Conservation (phyloP, 1,139 yeast genomes). For the Lodderomyces beijingensis region DNA sequence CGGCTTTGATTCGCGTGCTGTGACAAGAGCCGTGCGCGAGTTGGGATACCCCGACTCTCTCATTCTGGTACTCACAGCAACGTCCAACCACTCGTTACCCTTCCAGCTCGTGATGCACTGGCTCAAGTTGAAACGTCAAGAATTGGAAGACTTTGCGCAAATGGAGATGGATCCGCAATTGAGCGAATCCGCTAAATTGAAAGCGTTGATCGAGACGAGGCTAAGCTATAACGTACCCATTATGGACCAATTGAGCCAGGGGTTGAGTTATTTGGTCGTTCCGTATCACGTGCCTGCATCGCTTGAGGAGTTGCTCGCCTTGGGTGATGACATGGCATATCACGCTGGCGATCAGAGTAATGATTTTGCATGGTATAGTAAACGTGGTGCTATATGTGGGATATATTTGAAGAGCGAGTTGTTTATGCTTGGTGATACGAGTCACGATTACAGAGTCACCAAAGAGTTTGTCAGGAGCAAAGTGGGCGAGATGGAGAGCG, state of each 20-base stretch:
- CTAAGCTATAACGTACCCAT: slow-evolving; percentile 59
- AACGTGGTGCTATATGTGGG: slow-evolving; percentile 65
- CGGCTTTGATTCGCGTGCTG: slow-evolving; percentile 68
- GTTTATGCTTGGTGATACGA: slow-evolving; percentile 76
- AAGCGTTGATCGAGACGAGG: slow-evolving; percentile 54
- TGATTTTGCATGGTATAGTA: slow-evolving; percentile 92
- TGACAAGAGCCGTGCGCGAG: slow-evolving; percentile 58
- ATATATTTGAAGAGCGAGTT: slow-evolving; percentile 72
- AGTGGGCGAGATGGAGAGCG: slow-evolving; percentile 47
- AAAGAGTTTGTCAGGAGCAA: slow-evolving; percentile 60
- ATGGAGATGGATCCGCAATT: slow-evolving; percentile 17
- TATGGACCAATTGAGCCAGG: slow-evolving; percentile 39
- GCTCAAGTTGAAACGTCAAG: slow-evolving; percentile 36
- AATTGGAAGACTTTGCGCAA: slow-evolving; percentile 27
- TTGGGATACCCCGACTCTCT: slow-evolving; percentile 66
- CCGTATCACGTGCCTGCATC: slow-evolving; percentile 52
- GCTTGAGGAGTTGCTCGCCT: slow-evolving; percentile 62
- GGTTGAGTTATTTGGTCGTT: slow-evolving; percentile 50
- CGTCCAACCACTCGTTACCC: slow-evolving; percentile 32
- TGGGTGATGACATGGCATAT: slow-evolving; percentile 80
- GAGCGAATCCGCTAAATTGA: slow-evolving; percentile 58
- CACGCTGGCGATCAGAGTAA: slow-evolving; percentile 78
- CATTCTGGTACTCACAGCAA: slow-evolving; percentile 46
- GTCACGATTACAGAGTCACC: slow-evolving; percentile 53
- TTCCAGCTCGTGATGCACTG: slow-evolving; percentile 46